Percentiles rank a stretch among this genome's conserved stretches.
phyloP scores from a whole-genome alignment of 192 early-diverging fungal species.

The Coemansia sp. region DNA sequence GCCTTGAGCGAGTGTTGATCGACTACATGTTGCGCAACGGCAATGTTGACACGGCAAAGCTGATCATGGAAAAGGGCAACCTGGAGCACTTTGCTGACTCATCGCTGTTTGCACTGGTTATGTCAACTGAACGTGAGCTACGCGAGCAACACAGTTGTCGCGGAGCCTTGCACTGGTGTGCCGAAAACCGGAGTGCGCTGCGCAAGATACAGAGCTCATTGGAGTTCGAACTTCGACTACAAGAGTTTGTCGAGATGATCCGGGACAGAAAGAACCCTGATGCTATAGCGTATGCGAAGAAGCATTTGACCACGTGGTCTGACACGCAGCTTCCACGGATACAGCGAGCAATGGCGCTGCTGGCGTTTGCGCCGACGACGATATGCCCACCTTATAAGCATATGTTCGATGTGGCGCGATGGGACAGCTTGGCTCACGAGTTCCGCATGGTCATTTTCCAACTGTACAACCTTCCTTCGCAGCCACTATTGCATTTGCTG shows the following conservation, averaged over 20 bases:
- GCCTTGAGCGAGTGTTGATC: slow-evolving; percentile 86
- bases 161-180: slow-evolving; percentile 92
- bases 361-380: slow-evolving; percentile 81
- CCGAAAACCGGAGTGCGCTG: slow-evolving; percentile 84
- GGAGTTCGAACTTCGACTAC: slow-evolving; percentile 94
- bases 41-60: slow-evolving; percentile 71
- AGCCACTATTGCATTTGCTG: slow-evolving; percentile 82
- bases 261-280: slow-evolving; percentile 61
- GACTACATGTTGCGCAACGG: slow-evolving; percentile 96
- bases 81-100: slow-evolving; percentile 78
- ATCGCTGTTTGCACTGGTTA: slow-evolving; percentile 83
- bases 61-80: slow-evolving; percentile 55
- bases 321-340: slow-evolving; percentile 78
- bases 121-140: slow-evolving; percentile 79
- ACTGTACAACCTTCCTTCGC: slow-evolving; percentile 82
- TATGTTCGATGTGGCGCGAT: slow-evolving; percentile 61
- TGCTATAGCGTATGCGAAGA: slow-evolving; percentile 86
- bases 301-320: slow-evolving; percentile 77
- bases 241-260: slow-evolving; percentile 93
- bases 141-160: slow-evolving; percentile 69
- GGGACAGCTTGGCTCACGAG: slow-evolving; percentile 73
- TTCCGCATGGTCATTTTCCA: slow-evolving; percentile 88
- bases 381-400: slow-evolving; percentile 76
- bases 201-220: slow-evolving; percentile 93
- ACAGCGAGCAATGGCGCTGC: slow-evolving; percentile 85